Base-by-base conservation (phyloP, 257 asterid species). In the Gynochthodes officinalis region DNA sequence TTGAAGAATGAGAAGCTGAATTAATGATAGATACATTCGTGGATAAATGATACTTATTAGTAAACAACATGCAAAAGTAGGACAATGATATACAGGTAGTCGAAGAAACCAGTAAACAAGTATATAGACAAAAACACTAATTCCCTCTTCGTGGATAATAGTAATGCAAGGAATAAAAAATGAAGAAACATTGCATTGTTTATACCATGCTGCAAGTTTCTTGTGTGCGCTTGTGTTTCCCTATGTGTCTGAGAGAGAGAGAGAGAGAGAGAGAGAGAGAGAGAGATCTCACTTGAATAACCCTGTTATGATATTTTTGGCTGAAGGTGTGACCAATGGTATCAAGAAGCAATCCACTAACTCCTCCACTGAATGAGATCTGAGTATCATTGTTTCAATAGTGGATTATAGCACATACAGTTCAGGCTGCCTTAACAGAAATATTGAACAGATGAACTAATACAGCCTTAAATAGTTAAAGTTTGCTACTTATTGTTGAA, bases 291-390 rank as follows among this genome's bases (percentile, higher is more conserved):
- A 91, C 98, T 79, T 94, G 96, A 80, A 85, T 86, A 75, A 94
- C 99, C 84, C 99, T 87, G 65, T 83, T 86, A 39, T 82, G 95
- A 87, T 94, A 94, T 90, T 94, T 94, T 73, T 86, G 90, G 84
- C 98, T 94, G 86, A 91, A 82, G 32, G 84, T 79, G 71, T 94
- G 97, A 78, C 92, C 99, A 54, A 86, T 86, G 71, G 97, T 86
- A 72, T 94, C 99, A 64, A 94, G 96, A 80, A 86, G 80, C 91
- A 94, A 85, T 82, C 89, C 89, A 81, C 96, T 82, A 72, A 94
- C 50, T 60, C 99, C 98, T 21, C 96, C 97, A 65, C 82, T 85
- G 82, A 88, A 87, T 70, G 86, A 86, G 76, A 91, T 93, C 99
- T 94, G 82, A 14, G 78, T 80, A 81, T 15, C 68, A 82, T 67